These are phyloP conservation scores for Emmonsiellopsis sp. DNA, from an alignment of 2,329 filamentous ascomycete species.

Conservation along the genomic window DNA sequence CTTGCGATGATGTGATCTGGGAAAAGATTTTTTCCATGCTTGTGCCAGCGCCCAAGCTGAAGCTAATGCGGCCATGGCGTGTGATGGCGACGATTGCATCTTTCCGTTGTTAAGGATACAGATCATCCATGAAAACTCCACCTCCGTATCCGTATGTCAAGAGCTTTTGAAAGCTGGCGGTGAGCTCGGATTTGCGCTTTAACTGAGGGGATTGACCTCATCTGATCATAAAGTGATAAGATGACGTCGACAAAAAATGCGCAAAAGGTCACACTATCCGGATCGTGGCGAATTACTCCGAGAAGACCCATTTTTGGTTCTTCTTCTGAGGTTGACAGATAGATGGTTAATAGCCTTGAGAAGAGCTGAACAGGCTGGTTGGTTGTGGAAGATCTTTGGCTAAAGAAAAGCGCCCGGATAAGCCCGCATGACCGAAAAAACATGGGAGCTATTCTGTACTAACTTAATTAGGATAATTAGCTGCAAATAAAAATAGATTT, in stretches of 20 bases:
- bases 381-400: too few species aligned
- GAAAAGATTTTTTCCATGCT: too few species aligned
- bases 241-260: neutral
- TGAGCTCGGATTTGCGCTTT: neutral
- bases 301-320: neutral
- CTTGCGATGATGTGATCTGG: too few species aligned
- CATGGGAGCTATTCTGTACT: too few species aligned
- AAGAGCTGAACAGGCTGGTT: too few species aligned
- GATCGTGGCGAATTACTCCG: neutral
- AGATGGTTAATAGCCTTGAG: too few species aligned
- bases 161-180: neutral
- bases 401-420: too few species aligned
- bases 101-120: neutral
- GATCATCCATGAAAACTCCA: neutral
- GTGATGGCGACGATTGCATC: neutral
- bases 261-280: neutral
- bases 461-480: too few species aligned
- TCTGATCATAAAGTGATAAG: neutral
- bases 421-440: too few species aligned
- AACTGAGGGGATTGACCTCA: neutral
- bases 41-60: too few species aligned
- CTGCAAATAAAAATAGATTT: too few species aligned
- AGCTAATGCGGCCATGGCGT: too few species aligned
- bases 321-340: neutral
- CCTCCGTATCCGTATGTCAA: neutral